Evolutionary conservation across 257 asterid genomes (phyloP).

Genomic region (Apocynum venetum): DNA sequence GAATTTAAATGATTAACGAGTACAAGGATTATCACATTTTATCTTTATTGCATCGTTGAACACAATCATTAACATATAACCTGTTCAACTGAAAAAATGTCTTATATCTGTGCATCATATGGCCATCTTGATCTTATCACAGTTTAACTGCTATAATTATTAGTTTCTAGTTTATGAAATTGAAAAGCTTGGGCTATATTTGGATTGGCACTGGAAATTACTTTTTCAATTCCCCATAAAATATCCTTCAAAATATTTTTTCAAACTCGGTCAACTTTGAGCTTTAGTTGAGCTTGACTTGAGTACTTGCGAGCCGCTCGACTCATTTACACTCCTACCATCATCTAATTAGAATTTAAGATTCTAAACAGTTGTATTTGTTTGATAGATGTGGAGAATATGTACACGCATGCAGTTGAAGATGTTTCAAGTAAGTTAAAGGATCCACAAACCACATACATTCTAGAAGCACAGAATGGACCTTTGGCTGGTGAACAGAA

Average conservation of each 20-base stretch:
- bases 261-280: too few relatives aligned
- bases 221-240: too few relatives aligned
- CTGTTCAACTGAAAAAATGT: background rate
- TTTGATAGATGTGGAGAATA: conserved; percentile 53
- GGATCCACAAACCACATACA: conserved; percentile 70
- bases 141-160: background rate
- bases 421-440: conserved; percentile 55
- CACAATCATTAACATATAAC: background rate
- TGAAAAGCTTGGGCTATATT: background rate
- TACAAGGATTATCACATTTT: background rate
- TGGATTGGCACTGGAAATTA: too few relatives aligned
- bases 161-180: background rate
- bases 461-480: conserved; percentile 52
- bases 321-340: too few relatives aligned
- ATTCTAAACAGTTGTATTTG: conserved; percentile 20
- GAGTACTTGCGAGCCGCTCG: too few relatives aligned
- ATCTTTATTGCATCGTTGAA: background rate
- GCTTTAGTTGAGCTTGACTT: too few relatives aligned
- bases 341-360: background rate
- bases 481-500: conserved; percentile 41
- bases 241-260: too few relatives aligned
- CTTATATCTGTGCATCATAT: background rate
- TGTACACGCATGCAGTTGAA: conserved; percentile 55
- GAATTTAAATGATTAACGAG: background rate
- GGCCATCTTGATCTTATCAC: background rate